Percentiles rank a stretch among this genome's conserved stretches.
These are phyloP conservation scores for Gossypium longicalyx DNA, from an alignment of 345 rosid genomes.

Conservation along the genomic window DNA sequence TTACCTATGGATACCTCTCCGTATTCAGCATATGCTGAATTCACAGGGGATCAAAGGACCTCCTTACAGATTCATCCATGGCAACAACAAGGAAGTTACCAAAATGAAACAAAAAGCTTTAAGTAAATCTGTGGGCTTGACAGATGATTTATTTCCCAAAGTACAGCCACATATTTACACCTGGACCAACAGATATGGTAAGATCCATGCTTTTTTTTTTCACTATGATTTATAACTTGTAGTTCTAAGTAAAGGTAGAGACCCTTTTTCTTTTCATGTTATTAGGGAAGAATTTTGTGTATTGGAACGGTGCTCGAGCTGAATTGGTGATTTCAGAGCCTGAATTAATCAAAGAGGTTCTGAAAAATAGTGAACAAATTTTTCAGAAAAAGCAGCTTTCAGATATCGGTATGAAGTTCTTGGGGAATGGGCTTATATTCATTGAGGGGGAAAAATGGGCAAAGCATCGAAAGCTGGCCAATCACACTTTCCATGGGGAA, in stretches of 20 bases:
- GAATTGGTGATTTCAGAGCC: slow-evolving; percentile 37
- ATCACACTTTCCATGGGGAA: slow-evolving; percentile 40
- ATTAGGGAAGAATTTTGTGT: slow-evolving; percentile 28
- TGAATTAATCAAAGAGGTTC: slow-evolving; percentile 35
- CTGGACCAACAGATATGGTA: slow-evolving; percentile 29
- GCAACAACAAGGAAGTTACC: slow-evolving; percentile 32
- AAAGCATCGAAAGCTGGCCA: slow-evolving; percentile 38
- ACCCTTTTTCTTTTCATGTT: background rate
- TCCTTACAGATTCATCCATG: slow-evolving; percentile 32
- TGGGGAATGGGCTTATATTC: slow-evolving; percentile 36
- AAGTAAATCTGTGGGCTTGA: slow-evolving; percentile 19
- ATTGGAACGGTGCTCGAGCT: slow-evolving; percentile 33
- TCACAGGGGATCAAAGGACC: slow-evolving; percentile 35
- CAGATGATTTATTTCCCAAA: slow-evolving; percentile 23
- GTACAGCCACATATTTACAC: slow-evolving; percentile 25
- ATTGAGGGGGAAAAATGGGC: slow-evolving; percentile 37
- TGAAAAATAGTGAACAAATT: slow-evolving; percentile 25
- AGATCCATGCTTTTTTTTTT: background rate
- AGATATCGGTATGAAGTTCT: slow-evolving; percentile 6
- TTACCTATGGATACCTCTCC: slow-evolving; percentile 29
- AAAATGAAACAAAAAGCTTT: slow-evolving; percentile 16
- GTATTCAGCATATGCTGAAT: slow-evolving; percentile 10
- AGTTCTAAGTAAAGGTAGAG: background rate
- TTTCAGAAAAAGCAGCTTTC: slow-evolving; percentile 15
- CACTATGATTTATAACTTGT: background rate